These are phyloP conservation scores for Karstenula rhodostoma DNA, from an alignment of 2,329 filamentous ascomycete genomes.

Conservation along the genomic window DNA sequence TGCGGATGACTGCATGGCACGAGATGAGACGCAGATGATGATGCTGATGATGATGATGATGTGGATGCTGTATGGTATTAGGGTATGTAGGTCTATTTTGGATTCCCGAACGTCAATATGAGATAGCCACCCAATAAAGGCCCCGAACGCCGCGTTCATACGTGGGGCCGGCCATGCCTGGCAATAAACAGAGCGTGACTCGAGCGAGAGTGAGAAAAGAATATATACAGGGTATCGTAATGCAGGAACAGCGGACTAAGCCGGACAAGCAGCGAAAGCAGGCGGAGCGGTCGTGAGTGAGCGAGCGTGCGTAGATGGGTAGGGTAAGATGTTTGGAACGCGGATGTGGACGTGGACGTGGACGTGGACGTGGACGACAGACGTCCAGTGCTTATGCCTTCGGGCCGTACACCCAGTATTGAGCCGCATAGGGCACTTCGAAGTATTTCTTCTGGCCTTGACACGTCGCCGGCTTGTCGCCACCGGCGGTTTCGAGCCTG, in stretches of 20 bases:
- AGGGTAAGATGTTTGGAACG: conserved; percentile 22
- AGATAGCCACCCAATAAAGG: conserved; percentile 2
- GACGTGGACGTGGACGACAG: too few relatives aligned
- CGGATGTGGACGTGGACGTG: not conserved
- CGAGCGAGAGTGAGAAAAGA: conserved; percentile 11
- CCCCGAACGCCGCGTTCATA: conserved; percentile 17
- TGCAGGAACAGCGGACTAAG: conserved; percentile 3
- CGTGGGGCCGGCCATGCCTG: conserved; percentile 1
- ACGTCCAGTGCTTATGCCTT: conserved; percentile 30
- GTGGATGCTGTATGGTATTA: conserved; percentile 16
- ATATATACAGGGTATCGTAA: conserved; percentile 17
- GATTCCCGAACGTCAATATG: conserved; percentile 1
- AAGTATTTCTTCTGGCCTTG: conserved; percentile 40
- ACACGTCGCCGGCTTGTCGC: conserved; percentile 52
- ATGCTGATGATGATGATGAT: too few relatives aligned
- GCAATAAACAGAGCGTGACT: not conserved
- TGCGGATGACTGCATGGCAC: not conserved
- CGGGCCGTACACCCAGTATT: conserved; percentile 57
- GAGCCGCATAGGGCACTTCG: conserved; percentile 55
- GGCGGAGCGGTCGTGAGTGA: conserved; percentile 1
- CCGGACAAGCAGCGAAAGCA: conserved; percentile 11
- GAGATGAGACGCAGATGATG: too few relatives aligned
- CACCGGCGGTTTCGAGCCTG: conserved; percentile 58
- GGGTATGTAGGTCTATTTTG: conserved; percentile 25
- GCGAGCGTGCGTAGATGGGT: conserved; percentile 5